Evolutionary conservation across 768 basidiomycete genomes (phyloP).

Genomic region (Termitomyces eurrhizus): DNA sequence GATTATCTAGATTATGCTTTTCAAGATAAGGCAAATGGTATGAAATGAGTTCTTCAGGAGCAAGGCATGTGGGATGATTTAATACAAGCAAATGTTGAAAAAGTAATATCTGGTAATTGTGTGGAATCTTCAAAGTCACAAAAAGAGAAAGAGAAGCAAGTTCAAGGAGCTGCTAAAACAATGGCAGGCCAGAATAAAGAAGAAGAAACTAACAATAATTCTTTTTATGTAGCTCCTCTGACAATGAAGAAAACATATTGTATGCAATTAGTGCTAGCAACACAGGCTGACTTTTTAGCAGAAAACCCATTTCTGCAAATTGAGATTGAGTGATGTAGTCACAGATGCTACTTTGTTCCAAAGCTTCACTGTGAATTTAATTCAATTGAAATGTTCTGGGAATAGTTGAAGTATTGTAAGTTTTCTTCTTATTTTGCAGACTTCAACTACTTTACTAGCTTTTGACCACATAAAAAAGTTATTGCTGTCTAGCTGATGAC

Average conservation of each 20-base stretch:
- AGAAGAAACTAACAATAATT: background rate
- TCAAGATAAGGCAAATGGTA: conserved; percentile 8
- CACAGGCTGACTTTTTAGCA: conserved; percentile 11
- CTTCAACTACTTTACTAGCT: too few species aligned
- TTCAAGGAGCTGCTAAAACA: background rate
- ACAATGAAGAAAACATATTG: background rate
- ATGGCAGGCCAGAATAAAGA: background rate
- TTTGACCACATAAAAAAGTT: conserved; percentile 1
- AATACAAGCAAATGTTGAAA: background rate
- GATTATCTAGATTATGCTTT: conserved; percentile 8
- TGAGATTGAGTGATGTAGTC: background rate
- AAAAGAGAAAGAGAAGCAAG: background rate
- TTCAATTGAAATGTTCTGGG: conserved; percentile 5
- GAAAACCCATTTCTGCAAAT: conserved; percentile 18
- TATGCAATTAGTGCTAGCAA: background rate
- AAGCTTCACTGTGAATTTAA: background rate
- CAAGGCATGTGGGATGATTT: conserved; percentile 9
- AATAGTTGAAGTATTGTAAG: background rate
- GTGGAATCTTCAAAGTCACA: background rate
- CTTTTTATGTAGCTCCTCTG: background rate
- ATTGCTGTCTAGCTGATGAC: background rate
- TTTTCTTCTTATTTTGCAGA: background rate
- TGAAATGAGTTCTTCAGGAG: conserved; percentile 9
- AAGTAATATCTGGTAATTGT: background rate
- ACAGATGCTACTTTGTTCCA: background rate